Conservation (phyloP, 495 filamentous ascomycete genomes). For the Amniculicola lignicola region DNA sequence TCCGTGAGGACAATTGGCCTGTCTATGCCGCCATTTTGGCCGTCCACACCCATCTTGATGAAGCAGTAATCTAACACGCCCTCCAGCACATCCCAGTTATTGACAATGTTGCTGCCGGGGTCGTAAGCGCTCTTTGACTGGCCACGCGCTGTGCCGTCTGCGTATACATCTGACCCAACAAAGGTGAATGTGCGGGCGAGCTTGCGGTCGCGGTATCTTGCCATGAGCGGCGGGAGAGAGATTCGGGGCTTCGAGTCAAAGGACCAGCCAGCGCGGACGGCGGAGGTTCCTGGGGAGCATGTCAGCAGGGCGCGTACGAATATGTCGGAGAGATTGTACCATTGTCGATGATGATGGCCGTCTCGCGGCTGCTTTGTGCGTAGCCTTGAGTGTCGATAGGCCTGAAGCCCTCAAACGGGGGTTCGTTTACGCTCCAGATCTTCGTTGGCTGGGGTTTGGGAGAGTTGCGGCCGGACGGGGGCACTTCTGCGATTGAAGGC, state of each 20-base stretch:
- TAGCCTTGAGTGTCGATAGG: conserved; percentile 62
- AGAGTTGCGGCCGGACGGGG: conserved; percentile 37
- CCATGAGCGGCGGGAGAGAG: conserved; percentile 80
- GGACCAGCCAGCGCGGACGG: conserved; percentile 90
- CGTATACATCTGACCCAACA: conserved; percentile 84
- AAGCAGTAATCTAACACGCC: conserved; percentile 89
- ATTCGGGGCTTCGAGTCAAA: conserved; percentile 79
- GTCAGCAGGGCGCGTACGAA: not conserved
- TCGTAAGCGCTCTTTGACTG: conserved; percentile 92
- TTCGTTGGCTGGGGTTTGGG: conserved; percentile 51
- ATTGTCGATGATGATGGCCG: conserved; percentile 97
- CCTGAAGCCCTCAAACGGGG: conserved; percentile 71
- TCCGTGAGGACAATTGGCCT: conserved; percentile 94
- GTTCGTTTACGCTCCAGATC: conserved; percentile 61
- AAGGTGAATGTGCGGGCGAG: conserved; percentile 84
- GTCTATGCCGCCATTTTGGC: conserved; percentile 66
- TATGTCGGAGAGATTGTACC: conserved; percentile 50
- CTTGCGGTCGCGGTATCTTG: conserved; percentile 91
- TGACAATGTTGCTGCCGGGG: conserved; percentile 80
- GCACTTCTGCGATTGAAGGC: conserved; percentile 21
- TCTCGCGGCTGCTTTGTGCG: conserved; percentile 50
- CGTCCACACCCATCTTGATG: conserved; percentile 84
- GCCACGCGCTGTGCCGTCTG: conserved; percentile 86
- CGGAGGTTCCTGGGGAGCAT: conserved; percentile 65
- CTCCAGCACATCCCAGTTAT: conserved; percentile 97